A percentile compares a stretch with the other conserved stretches of the same genome.
Conservation (phyloP, 257 asterid genomes). For the Asclepias syriaca region DNA sequence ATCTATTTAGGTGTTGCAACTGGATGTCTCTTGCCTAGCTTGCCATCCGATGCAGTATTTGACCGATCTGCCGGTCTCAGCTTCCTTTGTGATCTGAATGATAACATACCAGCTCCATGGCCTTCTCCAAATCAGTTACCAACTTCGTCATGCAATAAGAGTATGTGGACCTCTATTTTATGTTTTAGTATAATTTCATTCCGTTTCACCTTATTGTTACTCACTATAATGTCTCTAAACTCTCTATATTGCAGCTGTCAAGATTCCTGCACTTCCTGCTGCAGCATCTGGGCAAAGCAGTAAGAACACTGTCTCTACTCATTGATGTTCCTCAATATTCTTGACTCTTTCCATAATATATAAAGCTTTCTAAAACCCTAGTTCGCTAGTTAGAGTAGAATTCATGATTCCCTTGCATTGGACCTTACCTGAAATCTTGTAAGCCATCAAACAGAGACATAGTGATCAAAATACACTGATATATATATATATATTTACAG, state of each 20-base stretch:
- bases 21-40: constrained; percentile 94
- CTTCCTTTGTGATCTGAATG: constrained; percentile 91
- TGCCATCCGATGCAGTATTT: constrained; percentile 81
- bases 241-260: constrained; percentile 55
- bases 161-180: constrained; percentile 32
- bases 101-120: constrained; percentile 99
- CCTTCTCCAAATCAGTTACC: constrained; percentile 61
- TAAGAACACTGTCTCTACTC: constrained; percentile 32
- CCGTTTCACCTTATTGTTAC: neutral
- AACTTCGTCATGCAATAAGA: constrained; percentile 80
- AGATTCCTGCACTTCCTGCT: constrained; percentile 96
- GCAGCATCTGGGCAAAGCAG: constrained; percentile 87
- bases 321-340: neutral
- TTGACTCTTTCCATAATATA: neutral
- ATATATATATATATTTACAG: neutral
- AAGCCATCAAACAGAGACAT: neutral
- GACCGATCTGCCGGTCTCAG: constrained; percentile 71
- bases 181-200: neutral
- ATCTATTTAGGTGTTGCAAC: constrained; percentile 41
- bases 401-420: neutral
- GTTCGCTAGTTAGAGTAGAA: neutral
- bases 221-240: neutral
- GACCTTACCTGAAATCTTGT: neutral
- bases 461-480: neutral
- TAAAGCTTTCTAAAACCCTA: neutral